phyloP scores from a whole-genome alignment of 164 flowering plant genomes.

The Annona squamosa region DNA sequence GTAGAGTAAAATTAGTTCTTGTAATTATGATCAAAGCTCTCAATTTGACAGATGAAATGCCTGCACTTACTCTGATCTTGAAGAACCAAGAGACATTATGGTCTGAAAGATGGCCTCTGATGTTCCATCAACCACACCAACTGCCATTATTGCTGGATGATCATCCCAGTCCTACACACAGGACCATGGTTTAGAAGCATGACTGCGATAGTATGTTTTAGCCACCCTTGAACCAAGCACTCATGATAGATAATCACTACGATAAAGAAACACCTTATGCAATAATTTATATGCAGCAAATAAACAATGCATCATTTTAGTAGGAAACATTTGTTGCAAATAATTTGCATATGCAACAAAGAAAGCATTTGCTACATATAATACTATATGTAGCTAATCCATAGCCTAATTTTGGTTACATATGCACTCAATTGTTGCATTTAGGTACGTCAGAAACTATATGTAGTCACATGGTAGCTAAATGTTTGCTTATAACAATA shows the following conservation, averaged over 20 bases:
- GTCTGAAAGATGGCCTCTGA: slow-evolving; percentile 76
- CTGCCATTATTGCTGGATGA: slow-evolving; percentile 96
- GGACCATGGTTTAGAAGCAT: slow-evolving; percentile 13
- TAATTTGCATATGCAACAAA: too few relatives aligned
- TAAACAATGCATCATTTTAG: too few relatives aligned
- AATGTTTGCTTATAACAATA: too few relatives aligned
- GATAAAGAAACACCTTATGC: too few relatives aligned
- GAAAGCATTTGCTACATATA: too few relatives aligned
- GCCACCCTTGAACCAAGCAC: neutral
- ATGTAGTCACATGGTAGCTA: too few relatives aligned
- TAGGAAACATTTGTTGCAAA: too few relatives aligned
- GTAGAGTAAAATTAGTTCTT: neutral
- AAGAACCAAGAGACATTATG: slow-evolving; percentile 82
- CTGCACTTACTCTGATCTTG: slow-evolving; percentile 78
- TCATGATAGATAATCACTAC: neutral
- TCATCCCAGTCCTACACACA: slow-evolving; percentile 62
- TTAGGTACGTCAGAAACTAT: too few relatives aligned
- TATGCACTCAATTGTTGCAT: too few relatives aligned
- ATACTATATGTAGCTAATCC: too few relatives aligned
- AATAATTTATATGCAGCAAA: too few relatives aligned
- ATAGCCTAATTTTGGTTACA: too few relatives aligned
- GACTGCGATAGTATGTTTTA: neutral
- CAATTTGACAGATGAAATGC: slow-evolving; percentile 1
- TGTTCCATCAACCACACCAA: slow-evolving; percentile 77
- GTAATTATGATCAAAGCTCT: neutral